Percentiles rank a stretch among this genome's conserved stretches.
phyloP scores from a whole-genome alignment of 1,284 basidiomycete genomes.

The Irpex lacteus region DNA sequence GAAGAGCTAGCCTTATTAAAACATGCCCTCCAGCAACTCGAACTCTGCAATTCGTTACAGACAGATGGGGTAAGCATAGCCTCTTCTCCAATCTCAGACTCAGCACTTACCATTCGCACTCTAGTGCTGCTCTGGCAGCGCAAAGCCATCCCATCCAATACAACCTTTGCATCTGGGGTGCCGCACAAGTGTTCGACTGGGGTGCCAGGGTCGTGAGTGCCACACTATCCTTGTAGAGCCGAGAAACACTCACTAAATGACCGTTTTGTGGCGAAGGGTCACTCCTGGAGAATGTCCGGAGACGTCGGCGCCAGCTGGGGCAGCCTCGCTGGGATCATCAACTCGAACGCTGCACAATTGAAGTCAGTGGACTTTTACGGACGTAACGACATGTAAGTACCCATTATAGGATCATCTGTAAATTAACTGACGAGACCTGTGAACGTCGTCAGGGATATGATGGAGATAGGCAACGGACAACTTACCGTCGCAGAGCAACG shows the following conservation, averaged over 20 bases:
- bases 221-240: not conserved
- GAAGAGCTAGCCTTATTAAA: not conserved
- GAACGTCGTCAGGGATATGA: conserved; percentile 41
- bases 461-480: conserved; percentile 52
- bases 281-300: conserved; percentile 55
- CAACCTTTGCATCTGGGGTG: conserved; percentile 51
- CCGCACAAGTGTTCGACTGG: conserved; percentile 52
- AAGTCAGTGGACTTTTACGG: conserved; percentile 42
- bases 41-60: conserved; percentile 55
- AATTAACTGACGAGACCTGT: not conserved
- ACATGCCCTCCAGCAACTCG: conserved; percentile 39
- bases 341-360: conserved; percentile 40
- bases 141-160: conserved; percentile 44
- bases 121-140: conserved; percentile 39
- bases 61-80: conserved; percentile 45
- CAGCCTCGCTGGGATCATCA: conserved; percentile 45
- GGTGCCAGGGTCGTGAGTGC: conserved; percentile 45
- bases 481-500: conserved; percentile 49
- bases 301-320: conserved; percentile 49
- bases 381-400: conserved; percentile 49
- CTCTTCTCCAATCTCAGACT: too few relatives aligned
- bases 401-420: too few relatives aligned
- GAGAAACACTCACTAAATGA: not conserved
- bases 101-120: too few relatives aligned
- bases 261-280: conserved; percentile 37